Base-by-base conservation (phyloP, 768 basidiomycete species). In the Clitopilus passeckerianus region DNA sequence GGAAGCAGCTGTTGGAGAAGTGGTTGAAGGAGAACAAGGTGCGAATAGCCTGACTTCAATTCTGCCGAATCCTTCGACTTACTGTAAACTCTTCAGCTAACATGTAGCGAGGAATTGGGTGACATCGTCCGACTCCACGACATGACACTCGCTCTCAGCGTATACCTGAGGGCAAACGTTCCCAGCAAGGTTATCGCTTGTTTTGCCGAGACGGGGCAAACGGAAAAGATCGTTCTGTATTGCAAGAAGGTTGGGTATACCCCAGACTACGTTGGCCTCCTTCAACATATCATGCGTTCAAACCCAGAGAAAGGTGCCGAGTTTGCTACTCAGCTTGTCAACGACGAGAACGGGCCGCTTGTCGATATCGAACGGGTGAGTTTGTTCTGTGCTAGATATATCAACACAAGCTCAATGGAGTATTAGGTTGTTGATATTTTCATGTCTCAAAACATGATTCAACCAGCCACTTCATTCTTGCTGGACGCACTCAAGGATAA, bases 21-120 rank as follows among this genome's bases (percentile, higher is more conserved):
- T 99, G 97, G 97, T 77, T 99, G 61, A 99, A 99, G 75, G 97
- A 99, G 81, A 98, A 97, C 78, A 99, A 98, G 86, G 95, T 89
- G 52, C 50, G 27, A 30, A 30, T 30, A 30, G 27, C 3, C 72
- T 63, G 14, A 33, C 16, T 53, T 27, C 23, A 30, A 54, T 64
- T 18, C 15, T n/a, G 33, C 52, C 57, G 18, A 27, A 22, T 54
- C n/a, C 24, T 8, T 12, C n/a, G 24, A 16, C 6, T 9, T 27
- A 24, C 41, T 43, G 24, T 56, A 30, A 30, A 30, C n/a, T 34
- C 20, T 58, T 1, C 65, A 97, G 94, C 86, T 99, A 57, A 95
- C 96, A 58, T 99, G 97, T 77, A 95, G 91, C 66, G 97, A 99
- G 74, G 96, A 99, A 71, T 87, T 99, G 23, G 97, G 97, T 37